Percentiles rank a stretch among this genome's conserved stretches.
Evolutionary conservation across 371 early-diverging fungal genomes (phyloP).

Genomic region (Zopfochytrium polystomum): DNA sequence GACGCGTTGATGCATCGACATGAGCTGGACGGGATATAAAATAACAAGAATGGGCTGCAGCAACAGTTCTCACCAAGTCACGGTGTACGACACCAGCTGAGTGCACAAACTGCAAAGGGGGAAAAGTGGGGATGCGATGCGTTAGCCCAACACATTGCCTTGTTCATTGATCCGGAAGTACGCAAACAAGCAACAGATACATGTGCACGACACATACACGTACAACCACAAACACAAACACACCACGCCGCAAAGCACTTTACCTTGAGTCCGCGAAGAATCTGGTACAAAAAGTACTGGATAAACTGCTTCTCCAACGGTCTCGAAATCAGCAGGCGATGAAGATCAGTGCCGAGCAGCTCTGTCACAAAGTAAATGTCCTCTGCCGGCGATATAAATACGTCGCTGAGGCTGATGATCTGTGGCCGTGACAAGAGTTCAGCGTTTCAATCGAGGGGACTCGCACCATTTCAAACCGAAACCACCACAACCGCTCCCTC

Average conservation of each 20-base stretch:
- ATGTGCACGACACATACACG: too few relatives aligned
- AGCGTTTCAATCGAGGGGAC: neutral
- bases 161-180: too few relatives aligned
- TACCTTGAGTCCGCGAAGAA: constrained; percentile 50
- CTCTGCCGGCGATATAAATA: constrained; percentile 87
- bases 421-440: neutral
- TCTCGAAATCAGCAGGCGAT: constrained; percentile 80
- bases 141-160: too few relatives aligned
- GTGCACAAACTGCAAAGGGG: constrained; percentile 68
- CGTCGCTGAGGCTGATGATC: constrained; percentile 54
- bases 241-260: too few relatives aligned
- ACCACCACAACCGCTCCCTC: too few relatives aligned
- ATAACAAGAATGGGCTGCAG: too few relatives aligned
- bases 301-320: constrained; percentile 90
- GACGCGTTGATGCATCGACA: too few relatives aligned
- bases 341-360: constrained; percentile 88
- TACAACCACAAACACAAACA: too few relatives aligned
- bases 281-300: constrained; percentile 94
- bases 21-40: too few relatives aligned
- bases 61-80: constrained; percentile 74
- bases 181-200: too few relatives aligned
- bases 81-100: constrained; percentile 93
- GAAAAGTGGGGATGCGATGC: too few relatives aligned
- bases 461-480: too few relatives aligned
- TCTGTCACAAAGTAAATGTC: constrained; percentile 96